A percentile compares a stretch with the other conserved stretches of the same genome.
phyloP scores from a whole-genome alignment of 805 yeast genomes.

The Sugiyamaella lignohabitans region DNA sequence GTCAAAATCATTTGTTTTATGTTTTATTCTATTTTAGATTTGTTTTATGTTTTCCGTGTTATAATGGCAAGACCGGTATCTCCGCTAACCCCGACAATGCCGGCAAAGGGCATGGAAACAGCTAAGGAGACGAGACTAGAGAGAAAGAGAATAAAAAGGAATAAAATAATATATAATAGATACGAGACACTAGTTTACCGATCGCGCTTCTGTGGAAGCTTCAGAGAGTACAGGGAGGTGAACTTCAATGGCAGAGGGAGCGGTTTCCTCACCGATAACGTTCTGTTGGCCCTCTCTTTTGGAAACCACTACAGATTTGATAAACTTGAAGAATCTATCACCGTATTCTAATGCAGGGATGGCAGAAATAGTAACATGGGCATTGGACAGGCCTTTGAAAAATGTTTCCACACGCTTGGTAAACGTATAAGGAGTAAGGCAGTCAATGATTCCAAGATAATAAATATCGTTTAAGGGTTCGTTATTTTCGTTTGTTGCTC shows the following conservation, averaged over 20 bases:
- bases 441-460: constrained; percentile 90
- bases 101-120: no score
- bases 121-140: no score
- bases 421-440: constrained; percentile 57
- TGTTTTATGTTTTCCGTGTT: no score
- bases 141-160: no score
- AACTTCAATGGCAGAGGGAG: neutral
- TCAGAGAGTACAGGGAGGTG: constrained; percentile 14
- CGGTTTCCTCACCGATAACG: neutral
- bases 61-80: no score
- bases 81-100: no score
- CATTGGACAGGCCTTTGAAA: constrained; percentile 68
- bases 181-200: constrained; percentile 8
- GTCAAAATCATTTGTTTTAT: no score
- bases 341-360: constrained; percentile 90
- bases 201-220: constrained; percentile 11
- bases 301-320: constrained; percentile 28
- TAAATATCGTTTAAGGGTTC: constrained; percentile 64
- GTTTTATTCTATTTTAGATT: no score
- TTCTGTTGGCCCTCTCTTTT: neutral
- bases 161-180: no score
- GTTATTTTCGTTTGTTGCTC: constrained; percentile 59
- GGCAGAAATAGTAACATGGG: constrained; percentile 70
- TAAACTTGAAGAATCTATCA: constrained; percentile 70
- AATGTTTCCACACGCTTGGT: constrained; percentile 78